Base-by-base conservation (phyloP, 305 asterid genomes). In the Solanum hybrid region DNA sequence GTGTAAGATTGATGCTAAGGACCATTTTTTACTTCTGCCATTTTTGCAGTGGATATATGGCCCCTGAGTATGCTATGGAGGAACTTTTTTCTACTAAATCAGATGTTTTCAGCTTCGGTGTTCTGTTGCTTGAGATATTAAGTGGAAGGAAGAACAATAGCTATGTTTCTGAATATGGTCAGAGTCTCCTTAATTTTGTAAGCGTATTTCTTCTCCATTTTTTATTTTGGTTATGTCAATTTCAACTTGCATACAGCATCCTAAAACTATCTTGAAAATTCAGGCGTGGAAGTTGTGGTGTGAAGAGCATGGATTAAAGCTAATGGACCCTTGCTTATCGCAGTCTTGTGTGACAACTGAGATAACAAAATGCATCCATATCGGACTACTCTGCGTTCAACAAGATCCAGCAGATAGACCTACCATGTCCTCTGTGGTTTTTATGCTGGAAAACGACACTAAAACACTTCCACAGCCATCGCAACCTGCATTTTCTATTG, bases 91-190 rank as follows among this genome's bases (percentile, higher is more conserved):
- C 88, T 12, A 85, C 76, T 31, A 85, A 85, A 51, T 85, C 88
- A n/a, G 88, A 85, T 3, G 88, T 85, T 7, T 85, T 85, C 42
- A 85, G 88, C 88, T 60, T 60, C 12, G 88, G 78, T 31, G 78
- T 85, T 60, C 77, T 85, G 32, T 7, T 85, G 12, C 88, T 85
- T 69, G 88, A 60, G 78, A 85, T 60, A 64, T 7, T 85, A 51
- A 85, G 77, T 19, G 78, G 77, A 9, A 51, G 76, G 76, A 85
- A 85, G 78, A 85, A 60, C 56, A 29, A 4, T 34, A 37, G 40
- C 78, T 69, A 60, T 85, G 7, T 32, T 69, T 51, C 88, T 0
- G n/a, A 85, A 60, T 14, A 64, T 32, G 88, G 34, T 31, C 88
- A n/a, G 56, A 85, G 56, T 40, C 88, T 85, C 73, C 31, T 85